Base-by-base conservation (phyloP, 768 basidiomycete genomes). In the Dioszegia aurantiaca region DNA sequence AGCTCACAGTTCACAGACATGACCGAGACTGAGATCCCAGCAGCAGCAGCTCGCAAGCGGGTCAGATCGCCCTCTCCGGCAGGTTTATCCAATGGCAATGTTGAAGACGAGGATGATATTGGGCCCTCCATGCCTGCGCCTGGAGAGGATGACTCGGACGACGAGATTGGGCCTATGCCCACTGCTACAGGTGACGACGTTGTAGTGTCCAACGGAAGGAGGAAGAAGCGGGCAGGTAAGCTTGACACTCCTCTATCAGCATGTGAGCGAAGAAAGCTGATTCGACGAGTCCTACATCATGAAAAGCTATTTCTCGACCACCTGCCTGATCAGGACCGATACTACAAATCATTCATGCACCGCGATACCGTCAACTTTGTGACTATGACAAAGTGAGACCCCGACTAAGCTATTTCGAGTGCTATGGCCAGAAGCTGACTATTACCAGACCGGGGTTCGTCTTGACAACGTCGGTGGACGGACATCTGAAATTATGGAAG, bases 271-370 rank as follows among this genome's bases (percentile, higher is more conserved):
- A 0, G 49, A 12, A 42, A 55, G 36, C 54, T 61, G 37, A 58
- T 44, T 26, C 17, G 40, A 64, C 52, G 74, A 97, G 92, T 94
- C 41, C 83, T 98, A 6, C 91, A 88, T 0, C 92, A 97, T 75
- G 95, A 98, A 80, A 83, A 85, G 65, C 80, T 97, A 17, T 98
- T 89, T 79, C 82, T 99, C 43, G 90, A 91, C 37, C 90, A 94
- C 78, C 80, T 99, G 19, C 95, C 95, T 1, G 84, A 84, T 65
- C 83, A 90, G 53, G 90, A 97, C 77, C 86, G 95, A 65, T 99
- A 99, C 79, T 87, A 86, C 80, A 92, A 93, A 79, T 92, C 89
- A 59, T 97, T 97, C 79, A 97, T 99, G 95, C 95, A 99, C 76
- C 81, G 92, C 48, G 94, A 98, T 63, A 83, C 85, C 33, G 81